Base-by-base conservation (phyloP, 1,284 basidiomycete species). In the Irpex sp. region DNA sequence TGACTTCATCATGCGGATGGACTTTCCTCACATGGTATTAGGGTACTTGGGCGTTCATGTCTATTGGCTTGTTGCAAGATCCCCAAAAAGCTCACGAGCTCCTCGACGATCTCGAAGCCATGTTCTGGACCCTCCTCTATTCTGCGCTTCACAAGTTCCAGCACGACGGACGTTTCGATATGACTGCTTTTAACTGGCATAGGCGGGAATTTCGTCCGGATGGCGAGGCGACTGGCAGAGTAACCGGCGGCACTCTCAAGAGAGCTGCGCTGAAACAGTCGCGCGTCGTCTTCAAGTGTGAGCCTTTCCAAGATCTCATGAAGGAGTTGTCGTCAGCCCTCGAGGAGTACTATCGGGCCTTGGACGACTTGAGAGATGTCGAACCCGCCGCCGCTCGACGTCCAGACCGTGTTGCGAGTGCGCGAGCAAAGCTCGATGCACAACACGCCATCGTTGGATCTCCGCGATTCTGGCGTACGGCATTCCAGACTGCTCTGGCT, bases 41-140 rank as follows among this genome's bases (percentile, higher is more conserved):
- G 59, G 59, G 59, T 8, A 55, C 59, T 3, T 53, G 50, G 33
- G 26, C 35, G 5, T 54, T 54, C 33, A 50, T 60, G 31, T 60
- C 59, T 15, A 46, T 55, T 8, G 51, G 17, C 19, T 19, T 60
- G 5, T 37, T 60, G 6, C 35, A 54, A 26, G 36, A 55, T 37
- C 58, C 58, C 5, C 21, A 9, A 5, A 60, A 46, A 39, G n/a
- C 17, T 11, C 59, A 60, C 35, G 59, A 55, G 33, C 17, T 60
- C 19, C 59, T 55, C 11, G 59, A 60, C 37, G 59, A 60, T 37
- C 36, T 54, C 15, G 36, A 60, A 37, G n/a, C 59, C 1, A 9
- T 60, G 9, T 60, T 17, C 39, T 43, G 59, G 59, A 46, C 54
- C 15, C 13, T 55, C 4, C 9, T 55, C 13, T 55, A 60, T 37